These are phyloP conservation scores for Scenedesmus sp. DNA, from an alignment of 163 green algal species.

Conservation along the genomic window DNA sequence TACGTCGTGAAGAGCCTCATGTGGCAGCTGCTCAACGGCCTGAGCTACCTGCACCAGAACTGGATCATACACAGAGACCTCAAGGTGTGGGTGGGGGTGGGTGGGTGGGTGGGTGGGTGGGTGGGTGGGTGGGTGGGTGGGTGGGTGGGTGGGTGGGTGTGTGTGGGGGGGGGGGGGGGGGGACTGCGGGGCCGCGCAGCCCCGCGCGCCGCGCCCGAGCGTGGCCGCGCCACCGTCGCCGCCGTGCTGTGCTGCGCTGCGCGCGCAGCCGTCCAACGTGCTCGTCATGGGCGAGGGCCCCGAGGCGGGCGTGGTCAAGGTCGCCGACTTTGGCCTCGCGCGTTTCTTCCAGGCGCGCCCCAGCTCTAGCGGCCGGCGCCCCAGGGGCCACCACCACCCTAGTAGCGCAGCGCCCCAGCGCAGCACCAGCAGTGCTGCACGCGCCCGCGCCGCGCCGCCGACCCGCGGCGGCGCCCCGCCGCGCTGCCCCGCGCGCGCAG, in stretches of 20 bases:
- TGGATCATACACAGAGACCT: slow-evolving; percentile 81
- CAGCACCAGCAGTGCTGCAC: too few relatives aligned
- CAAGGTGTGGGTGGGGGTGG: slow-evolving; percentile 43
- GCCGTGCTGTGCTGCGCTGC: background rate
- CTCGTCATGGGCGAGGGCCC: slow-evolving; percentile 72
- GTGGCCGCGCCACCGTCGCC: background rate
- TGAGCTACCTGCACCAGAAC: slow-evolving; percentile 80
- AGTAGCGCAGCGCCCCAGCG: too few relatives aligned
- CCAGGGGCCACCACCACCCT: too few relatives aligned
- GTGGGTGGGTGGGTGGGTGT: too few relatives aligned
- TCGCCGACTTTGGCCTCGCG: slow-evolving; percentile 84
- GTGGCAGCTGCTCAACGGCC: slow-evolving; percentile 84
- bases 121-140: background rate
- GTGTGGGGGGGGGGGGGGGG: too few relatives aligned
- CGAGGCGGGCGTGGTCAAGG: slow-evolving; percentile 67
- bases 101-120: too few relatives aligned
- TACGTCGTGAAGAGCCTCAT: slow-evolving; percentile 86
- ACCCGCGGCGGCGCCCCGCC: too few relatives aligned
- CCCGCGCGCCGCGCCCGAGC: too few relatives aligned
- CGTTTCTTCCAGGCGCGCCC: slow-evolving; percentile 75
- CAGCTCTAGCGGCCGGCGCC: too few relatives aligned
- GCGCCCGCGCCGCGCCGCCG: too few relatives aligned
- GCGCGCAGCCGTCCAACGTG: slow-evolving; percentile 77
- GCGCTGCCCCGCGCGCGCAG: background rate
- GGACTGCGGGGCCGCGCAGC: too few relatives aligned